Percentiles rank a stretch among this genome's conserved stretches.
phyloP scores from a whole-genome alignment of 139 green algal genomes.

The Chlamydomonas asymmetrica region DNA sequence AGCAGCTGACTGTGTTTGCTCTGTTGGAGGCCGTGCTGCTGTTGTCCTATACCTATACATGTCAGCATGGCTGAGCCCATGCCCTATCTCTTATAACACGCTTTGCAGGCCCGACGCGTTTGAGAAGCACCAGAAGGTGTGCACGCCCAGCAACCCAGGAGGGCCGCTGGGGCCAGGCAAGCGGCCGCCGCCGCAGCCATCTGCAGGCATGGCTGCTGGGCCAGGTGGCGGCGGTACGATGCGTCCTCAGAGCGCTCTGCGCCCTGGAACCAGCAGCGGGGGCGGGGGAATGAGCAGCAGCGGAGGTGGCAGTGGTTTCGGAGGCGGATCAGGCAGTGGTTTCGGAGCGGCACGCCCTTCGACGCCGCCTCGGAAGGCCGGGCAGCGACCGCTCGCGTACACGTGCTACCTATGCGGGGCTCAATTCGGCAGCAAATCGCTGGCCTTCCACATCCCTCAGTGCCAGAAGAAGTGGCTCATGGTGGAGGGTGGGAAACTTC shows the following conservation, averaged over 20 bases:
- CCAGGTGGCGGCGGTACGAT: no score
- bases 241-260: background rate
- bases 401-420: conserved; percentile 47
- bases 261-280: background rate
- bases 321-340: no score
- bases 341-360: background rate
- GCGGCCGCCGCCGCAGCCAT: background rate
- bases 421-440: conserved; percentile 31
- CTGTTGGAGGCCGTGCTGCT: no score
- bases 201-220: no score
- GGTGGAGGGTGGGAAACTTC: conserved; percentile 39
- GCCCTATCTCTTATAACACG: no score
- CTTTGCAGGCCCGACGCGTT: conserved; percentile 44
- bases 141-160: conserved; percentile 48
- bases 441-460: conserved; percentile 47
- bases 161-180: conserved; percentile 46
- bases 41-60: no score
- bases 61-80: no score
- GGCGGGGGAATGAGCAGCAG: no score
- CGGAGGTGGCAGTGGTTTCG: background rate
- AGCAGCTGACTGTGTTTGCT: no score
- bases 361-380: no score
- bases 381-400: conserved; percentile 10
- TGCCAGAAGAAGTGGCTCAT: conserved; percentile 54
- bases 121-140: conserved; percentile 48